Percentiles rank a stretch among this genome's conserved stretches.
Evolutionary conservation across 2,329 filamentous ascomycete genomes (phyloP).

Genomic region (Aspergillus novofumigatus): DNA sequence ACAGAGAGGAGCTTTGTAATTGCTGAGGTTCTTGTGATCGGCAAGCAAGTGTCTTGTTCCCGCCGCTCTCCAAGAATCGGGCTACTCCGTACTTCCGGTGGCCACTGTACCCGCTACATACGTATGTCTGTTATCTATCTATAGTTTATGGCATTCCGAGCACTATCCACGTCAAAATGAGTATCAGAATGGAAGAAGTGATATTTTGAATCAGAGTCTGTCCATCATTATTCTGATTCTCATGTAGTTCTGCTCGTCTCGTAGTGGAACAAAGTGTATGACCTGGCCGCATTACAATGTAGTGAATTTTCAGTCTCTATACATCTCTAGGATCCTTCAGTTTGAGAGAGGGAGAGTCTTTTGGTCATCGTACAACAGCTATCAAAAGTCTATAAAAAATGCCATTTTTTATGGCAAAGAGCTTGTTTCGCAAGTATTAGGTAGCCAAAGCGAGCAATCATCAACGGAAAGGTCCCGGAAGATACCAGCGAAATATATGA

Average conservation of each 20-base stretch:
- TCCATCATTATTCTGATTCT: background rate
- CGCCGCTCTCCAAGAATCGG: too few species aligned
- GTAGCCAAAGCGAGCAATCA: background rate
- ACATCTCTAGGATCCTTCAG: background rate
- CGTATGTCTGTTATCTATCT: background rate
- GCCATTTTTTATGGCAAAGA: background rate
- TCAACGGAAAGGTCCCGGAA: background rate
- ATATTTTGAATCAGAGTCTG: background rate
- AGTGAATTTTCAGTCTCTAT: too few species aligned
- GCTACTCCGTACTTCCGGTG: too few species aligned
- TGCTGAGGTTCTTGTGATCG: background rate
- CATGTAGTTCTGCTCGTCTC: too few species aligned
- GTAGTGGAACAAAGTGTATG: background rate
- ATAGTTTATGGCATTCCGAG: background rate
- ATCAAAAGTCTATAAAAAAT: constrained; percentile 6
- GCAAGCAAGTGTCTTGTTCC: background rate
- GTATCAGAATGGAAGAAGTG: background rate
- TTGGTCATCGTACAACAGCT: background rate
- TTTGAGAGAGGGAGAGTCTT: background rate
- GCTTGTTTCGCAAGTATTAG: background rate
- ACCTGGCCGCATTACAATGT: background rate
- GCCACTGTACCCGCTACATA: background rate
- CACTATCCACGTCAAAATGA: background rate
- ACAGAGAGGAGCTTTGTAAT: background rate
- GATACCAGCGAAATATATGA: constrained; percentile 2